These are phyloP conservation scores for Suhomyces sp. DNA, from an alignment of 805 yeast genomes.

Conservation along the genomic window DNA sequence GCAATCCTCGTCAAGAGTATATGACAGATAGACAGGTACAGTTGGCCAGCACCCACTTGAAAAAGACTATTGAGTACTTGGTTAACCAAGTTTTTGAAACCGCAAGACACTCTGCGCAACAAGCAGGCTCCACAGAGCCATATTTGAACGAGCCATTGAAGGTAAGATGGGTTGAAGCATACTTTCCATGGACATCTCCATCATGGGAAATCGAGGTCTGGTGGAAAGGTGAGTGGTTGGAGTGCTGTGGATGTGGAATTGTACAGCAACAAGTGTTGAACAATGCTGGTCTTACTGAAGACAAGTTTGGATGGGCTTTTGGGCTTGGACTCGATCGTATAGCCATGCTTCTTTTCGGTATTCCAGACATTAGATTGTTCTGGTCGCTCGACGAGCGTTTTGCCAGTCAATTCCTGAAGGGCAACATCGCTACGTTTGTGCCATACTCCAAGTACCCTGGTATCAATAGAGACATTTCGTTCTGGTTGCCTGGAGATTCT, in stretches of 20 bases:
- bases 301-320: conserved; percentile 92
- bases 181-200: conserved; percentile 98
- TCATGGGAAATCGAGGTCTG: conserved; percentile 98
- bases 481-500: conserved; percentile 67
- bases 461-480: conserved; percentile 81
- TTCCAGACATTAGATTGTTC: conserved; percentile 91
- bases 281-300: conserved; percentile 60
- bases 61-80: conserved; percentile 78
- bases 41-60: conserved; percentile 71
- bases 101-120: conserved; percentile 59
- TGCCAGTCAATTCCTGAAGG: conserved; percentile 62
- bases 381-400: conserved; percentile 88
- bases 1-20: conserved; percentile 77
- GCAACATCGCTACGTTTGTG: conserved; percentile 65
- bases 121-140: conserved; percentile 55
- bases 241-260: conserved; percentile 94
- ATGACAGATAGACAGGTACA: conserved; percentile 70
- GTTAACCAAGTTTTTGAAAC: conserved; percentile 79
- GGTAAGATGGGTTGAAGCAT: conserved; percentile 92
- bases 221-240: conserved; percentile 99
- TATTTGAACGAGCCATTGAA: conserved; percentile 71
- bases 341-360: conserved; percentile 92
- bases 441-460: conserved; percentile 94
- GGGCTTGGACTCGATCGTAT: conserved; percentile 93
- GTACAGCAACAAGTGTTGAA: conserved; percentile 74